phyloP scores from a whole-genome alignment of 2,329 filamentous ascomycete genomes.

The Fusarium albosuccineum region DNA sequence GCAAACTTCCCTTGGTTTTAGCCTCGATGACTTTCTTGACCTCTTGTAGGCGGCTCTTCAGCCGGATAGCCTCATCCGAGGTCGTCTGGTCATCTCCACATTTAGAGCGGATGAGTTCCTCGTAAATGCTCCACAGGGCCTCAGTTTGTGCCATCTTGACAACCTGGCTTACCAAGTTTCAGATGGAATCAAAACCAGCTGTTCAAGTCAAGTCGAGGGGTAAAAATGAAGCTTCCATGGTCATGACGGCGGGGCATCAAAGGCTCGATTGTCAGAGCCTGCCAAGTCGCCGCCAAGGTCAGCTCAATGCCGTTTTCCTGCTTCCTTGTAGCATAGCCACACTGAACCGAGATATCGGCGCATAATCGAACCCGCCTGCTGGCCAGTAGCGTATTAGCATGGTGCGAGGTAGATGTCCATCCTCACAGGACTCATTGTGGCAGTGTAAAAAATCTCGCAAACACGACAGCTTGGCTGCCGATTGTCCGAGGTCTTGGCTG shows the following conservation, averaged over 20 bases:
- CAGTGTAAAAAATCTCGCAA: no score
- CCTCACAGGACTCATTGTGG: no score
- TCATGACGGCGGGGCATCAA: background rate
- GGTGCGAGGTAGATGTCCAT: no score
- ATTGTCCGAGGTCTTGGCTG: no score
- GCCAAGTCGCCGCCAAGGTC: conserved; percentile 13
- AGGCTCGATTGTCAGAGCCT: background rate
- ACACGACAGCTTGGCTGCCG: no score
- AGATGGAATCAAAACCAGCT: background rate
- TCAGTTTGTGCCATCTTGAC: conserved; percentile 1
- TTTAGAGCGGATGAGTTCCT: conserved; percentile 3
- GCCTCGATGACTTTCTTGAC: background rate
- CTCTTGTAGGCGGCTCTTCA: background rate
- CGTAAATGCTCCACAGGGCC: conserved; percentile 2
- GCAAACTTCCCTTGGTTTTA: conserved; percentile 8
- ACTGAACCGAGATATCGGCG: conserved; percentile 9
- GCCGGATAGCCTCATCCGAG: background rate
- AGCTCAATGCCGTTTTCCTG: conserved; percentile 11
- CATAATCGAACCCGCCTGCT: background rate
- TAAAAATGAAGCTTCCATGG: background rate
- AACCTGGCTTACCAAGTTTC: background rate
- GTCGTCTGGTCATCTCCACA: background rate
- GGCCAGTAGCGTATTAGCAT: no score
- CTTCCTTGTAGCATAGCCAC: conserved; percentile 15
- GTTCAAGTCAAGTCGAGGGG: background rate